These are phyloP conservation scores for Pogostemon cablin DNA, from an alignment of 257 asterid genomes.

Conservation along the genomic window DNA sequence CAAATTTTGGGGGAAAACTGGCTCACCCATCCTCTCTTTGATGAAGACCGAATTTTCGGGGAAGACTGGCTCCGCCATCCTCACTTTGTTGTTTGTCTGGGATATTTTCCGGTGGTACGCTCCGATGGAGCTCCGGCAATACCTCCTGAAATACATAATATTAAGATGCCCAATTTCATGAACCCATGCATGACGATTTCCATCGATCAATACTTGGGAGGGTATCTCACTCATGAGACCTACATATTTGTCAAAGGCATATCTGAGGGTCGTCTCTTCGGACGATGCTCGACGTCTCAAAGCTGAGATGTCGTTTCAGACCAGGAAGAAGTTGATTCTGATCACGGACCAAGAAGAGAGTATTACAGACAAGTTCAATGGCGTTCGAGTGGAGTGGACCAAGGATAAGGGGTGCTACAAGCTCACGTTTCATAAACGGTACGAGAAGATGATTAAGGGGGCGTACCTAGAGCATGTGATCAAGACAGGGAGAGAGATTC, in stretches of 20 bases:
- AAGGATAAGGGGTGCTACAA: slow-evolving; percentile 37
- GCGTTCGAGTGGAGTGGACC: slow-evolving; percentile 46
- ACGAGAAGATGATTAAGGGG: slow-evolving; percentile 40
- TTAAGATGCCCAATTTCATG: slow-evolving; percentile 34
- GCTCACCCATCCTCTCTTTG: too few relatives aligned
- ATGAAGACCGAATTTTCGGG: too few relatives aligned
- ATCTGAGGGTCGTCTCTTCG: slow-evolving; percentile 43
- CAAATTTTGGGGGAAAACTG: too few relatives aligned
- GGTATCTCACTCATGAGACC: slow-evolving; percentile 50
- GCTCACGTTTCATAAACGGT: slow-evolving; percentile 37
- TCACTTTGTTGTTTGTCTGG: slow-evolving; percentile 48
- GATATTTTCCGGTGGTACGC: slow-evolving; percentile 47
- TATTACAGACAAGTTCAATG: slow-evolving; percentile 40
- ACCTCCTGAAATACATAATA: slow-evolving; percentile 27
- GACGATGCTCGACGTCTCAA: slow-evolving; percentile 46
- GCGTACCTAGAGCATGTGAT: slow-evolving; percentile 42
- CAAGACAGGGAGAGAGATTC: slow-evolving; percentile 36
- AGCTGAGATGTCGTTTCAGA: slow-evolving; percentile 47
- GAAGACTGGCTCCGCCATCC: slow-evolving; percentile 33
- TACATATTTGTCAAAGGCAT: slow-evolving; percentile 51
- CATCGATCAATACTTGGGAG: slow-evolving; percentile 50
- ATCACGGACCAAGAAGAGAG: slow-evolving; percentile 57
- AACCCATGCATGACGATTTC: slow-evolving; percentile 48
- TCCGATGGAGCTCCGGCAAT: slow-evolving; percentile 42
- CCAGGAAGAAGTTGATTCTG: slow-evolving; percentile 40